Percentiles rank a stretch among this genome's conserved stretches.
phyloP scores from a whole-genome alignment of 768 basidiomycete species.

The Leccinum rimulosum region DNA sequence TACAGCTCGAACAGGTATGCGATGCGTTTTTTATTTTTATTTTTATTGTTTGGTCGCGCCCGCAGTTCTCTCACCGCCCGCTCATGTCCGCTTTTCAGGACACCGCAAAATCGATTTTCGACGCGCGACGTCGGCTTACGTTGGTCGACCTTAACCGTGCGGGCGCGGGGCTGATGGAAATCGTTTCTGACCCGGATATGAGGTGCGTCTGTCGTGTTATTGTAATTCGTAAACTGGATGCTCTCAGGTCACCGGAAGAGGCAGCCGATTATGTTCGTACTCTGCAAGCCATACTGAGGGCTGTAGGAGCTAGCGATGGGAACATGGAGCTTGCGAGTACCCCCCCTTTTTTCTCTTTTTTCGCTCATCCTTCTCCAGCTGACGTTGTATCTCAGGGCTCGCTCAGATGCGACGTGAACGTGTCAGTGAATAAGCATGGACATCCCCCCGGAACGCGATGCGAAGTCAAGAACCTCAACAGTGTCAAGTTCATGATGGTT shows the following conservation, averaged over 20 bases:
- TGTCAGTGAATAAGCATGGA: slow-evolving; percentile 76
- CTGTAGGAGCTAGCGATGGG: slow-evolving; percentile 86
- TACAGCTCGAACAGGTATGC: slow-evolving; percentile 91
- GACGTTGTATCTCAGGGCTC: slow-evolving; percentile 62
- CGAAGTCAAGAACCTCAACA: slow-evolving; percentile 97
- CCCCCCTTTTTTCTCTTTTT: neutral
- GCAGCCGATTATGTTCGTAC: slow-evolving; percentile 83
- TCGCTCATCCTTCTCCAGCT: neutral
- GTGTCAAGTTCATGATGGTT: slow-evolving; percentile 75
- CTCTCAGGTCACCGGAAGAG: slow-evolving; percentile 73
- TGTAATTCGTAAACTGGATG: neutral
- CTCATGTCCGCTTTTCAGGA: slow-evolving; percentile 50
- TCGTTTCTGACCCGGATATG: slow-evolving; percentile 93
- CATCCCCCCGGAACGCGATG: slow-evolving; percentile 75
- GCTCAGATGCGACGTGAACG: slow-evolving; percentile 91
- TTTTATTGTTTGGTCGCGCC: neutral
- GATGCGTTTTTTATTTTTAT: neutral
- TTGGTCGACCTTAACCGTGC: slow-evolving; percentile 89
- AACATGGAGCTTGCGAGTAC: slow-evolving; percentile 92
- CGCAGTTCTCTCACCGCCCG: neutral
- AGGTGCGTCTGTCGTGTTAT: slow-evolving; percentile 37
- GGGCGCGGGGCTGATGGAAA: slow-evolving; percentile 89
- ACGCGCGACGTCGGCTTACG: slow-evolving; percentile 48
- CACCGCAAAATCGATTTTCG: slow-evolving; percentile 81
- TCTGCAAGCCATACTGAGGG: slow-evolving; percentile 76